Evolutionary conservation across 331 rosid species (phyloP).

Genomic region (Quercus tomentella): DNA sequence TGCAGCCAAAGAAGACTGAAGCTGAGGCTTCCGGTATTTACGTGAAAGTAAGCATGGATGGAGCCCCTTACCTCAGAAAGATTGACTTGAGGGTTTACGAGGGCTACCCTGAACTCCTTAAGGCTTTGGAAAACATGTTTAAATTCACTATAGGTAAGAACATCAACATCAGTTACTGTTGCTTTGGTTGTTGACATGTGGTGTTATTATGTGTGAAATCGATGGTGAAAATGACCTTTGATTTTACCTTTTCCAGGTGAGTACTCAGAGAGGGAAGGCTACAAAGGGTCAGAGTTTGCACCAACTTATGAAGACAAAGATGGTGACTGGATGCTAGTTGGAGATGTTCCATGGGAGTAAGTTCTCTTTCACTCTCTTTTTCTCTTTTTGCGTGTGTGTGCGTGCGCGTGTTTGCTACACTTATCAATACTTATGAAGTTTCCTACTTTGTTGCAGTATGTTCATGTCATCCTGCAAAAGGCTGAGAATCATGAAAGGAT

Average conservation of each 20-base stretch:
- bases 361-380: constrained; percentile 21
- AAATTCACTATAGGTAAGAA: constrained; percentile 67
- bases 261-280: constrained; percentile 88
- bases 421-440: constrained; percentile 16
- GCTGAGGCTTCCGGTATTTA: constrained; percentile 55
- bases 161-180: not conserved
- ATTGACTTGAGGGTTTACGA: constrained; percentile 69
- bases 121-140: constrained; percentile 80
- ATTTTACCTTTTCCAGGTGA: constrained; percentile 38
- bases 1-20: constrained; percentile 46
- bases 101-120: constrained; percentile 68
- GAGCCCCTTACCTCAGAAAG: constrained; percentile 97
- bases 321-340: constrained; percentile 96
- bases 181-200: not conserved
- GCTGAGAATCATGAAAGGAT: constrained; percentile 88
- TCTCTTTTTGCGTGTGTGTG: not conserved
- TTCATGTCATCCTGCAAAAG: constrained; percentile 92
- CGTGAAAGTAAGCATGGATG: constrained; percentile 98
- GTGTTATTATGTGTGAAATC: not conserved
- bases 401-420: not conserved
- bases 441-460: constrained; percentile 50
- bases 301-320: constrained; percentile 95
- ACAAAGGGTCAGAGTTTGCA: constrained; percentile 75
- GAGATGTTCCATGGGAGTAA: constrained; percentile 99
- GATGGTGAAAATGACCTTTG: constrained; percentile 13